Percentiles rank a stretch among this genome's conserved stretches.
These are phyloP conservation scores for Trametopsis cervina DNA, from an alignment of 768 basidiomycete species.

Conservation along the genomic window DNA sequence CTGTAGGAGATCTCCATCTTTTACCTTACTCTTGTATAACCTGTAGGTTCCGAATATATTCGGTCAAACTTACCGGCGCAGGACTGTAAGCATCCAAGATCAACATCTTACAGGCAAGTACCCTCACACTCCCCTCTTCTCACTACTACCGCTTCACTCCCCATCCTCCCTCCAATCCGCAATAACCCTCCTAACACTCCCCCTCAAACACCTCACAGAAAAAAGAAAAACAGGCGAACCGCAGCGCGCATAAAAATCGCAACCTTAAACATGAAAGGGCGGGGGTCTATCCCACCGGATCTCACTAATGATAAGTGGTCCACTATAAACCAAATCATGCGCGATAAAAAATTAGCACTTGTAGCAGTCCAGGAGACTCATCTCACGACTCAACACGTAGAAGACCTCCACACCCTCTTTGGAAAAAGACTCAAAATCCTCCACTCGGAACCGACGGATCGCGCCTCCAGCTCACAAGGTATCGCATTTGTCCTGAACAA, in stretches of 20 bases:
- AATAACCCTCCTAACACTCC: no score
- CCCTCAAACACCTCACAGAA: neutral
- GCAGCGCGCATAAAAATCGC: slow-evolving; percentile 14
- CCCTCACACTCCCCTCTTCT: no score
- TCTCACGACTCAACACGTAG: neutral
- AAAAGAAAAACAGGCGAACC: neutral
- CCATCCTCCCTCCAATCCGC: no score
- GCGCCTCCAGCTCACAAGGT: neutral
- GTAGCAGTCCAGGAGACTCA: slow-evolving; percentile 11
- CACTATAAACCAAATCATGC: slow-evolving; percentile 4
- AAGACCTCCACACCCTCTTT: slow-evolving; percentile 2
- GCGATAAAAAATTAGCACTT: neutral
- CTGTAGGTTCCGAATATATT: no score
- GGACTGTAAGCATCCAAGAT: no score
- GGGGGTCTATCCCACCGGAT: neutral
- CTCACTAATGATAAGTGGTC: neutral
- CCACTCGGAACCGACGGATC: neutral
- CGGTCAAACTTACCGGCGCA: no score
- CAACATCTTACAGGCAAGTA: no score
- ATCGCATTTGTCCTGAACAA: slow-evolving; percentile 2
- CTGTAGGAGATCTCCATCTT: no score
- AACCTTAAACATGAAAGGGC: slow-evolving; percentile 10
- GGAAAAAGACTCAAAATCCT: neutral
- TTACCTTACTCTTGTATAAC: no score
- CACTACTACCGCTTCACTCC: no score